Conservation (phyloP, 148 eudicot genomes). For the Arbutus unedo region DNA sequence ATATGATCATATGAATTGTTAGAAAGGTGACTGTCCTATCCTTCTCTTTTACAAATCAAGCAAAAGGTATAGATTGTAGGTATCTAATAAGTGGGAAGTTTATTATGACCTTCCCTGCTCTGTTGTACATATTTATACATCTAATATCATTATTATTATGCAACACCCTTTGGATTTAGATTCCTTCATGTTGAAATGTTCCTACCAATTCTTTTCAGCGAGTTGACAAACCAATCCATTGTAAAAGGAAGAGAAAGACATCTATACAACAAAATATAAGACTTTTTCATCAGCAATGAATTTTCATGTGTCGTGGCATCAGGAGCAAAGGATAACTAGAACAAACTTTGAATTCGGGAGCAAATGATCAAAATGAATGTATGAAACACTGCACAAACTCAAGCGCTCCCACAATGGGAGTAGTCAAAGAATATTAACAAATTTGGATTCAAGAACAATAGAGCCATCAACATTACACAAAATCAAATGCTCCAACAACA, state of each 20-base stretch:
- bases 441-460: not conserved
- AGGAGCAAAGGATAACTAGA: not conserved
- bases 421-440: no score
- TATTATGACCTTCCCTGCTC: not conserved
- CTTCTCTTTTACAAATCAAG: not conserved
- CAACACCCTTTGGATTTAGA: not conserved
- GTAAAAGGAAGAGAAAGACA: no score
- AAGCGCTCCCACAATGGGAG: not conserved
- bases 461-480: conserved; percentile 26
- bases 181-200: not conserved
- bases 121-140: no score
- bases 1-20: not conserved
- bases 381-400: no score
- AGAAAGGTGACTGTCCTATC: not conserved
- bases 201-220: not conserved
- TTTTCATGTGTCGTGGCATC: not conserved
- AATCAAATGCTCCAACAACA: conserved; percentile 13
- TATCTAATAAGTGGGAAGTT: not conserved
- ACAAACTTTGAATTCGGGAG: not conserved
- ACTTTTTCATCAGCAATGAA: no score
- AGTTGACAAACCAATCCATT: not conserved
- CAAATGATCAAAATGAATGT: not conserved
- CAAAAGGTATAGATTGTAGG: not conserved
- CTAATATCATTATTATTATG: no score
- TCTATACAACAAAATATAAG: no score